phyloP scores from a whole-genome alignment of 2,329 filamentous ascomycete genomes.

The Sporothrix pseudoabietina region DNA sequence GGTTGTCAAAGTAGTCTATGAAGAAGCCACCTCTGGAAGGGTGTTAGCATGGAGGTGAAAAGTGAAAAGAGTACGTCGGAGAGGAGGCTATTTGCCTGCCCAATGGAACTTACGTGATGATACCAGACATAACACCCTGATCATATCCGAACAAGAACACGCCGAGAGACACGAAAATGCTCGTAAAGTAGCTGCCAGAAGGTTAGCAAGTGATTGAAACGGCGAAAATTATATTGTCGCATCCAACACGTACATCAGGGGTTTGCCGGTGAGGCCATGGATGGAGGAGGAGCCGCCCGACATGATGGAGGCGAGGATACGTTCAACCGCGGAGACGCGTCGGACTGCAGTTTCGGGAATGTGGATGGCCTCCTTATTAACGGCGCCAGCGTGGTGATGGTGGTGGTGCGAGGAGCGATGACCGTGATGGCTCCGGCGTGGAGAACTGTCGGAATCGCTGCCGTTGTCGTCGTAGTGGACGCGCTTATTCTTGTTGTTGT shows the following conservation, averaged over 20 bases:
- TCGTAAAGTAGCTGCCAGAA: slow-evolving; percentile 79
- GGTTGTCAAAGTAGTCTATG: slow-evolving; percentile 88
- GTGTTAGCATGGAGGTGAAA: not conserved
- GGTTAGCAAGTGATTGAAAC: not conserved
- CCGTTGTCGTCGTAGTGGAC: slow-evolving; percentile 65
- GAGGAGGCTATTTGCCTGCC: not conserved
- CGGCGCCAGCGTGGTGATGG: slow-evolving; percentile 47
- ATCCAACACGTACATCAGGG: slow-evolving; percentile 66
- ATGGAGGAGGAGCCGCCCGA: slow-evolving; percentile 73
- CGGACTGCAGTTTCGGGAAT: slow-evolving; percentile 70
- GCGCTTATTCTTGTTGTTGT: slow-evolving; percentile 56
- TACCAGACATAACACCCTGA: slow-evolving; percentile 83
- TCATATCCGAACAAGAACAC: slow-evolving; percentile 91
- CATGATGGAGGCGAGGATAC: slow-evolving; percentile 81
- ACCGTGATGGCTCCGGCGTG: slow-evolving; percentile 37
- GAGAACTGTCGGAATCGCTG: slow-evolving; percentile 53
- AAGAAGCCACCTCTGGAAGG: slow-evolving; percentile 75
- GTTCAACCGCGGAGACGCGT: slow-evolving; percentile 66
- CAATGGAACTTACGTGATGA: slow-evolving; percentile 59
- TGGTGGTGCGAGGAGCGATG: slow-evolving; percentile 33
- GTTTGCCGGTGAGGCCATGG: slow-evolving; percentile 93
- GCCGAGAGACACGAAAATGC: slow-evolving; percentile 82
- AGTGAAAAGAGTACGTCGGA: too few relatives aligned
- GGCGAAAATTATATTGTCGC: too few relatives aligned
- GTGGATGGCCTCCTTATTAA: slow-evolving; percentile 76